Percentiles rank a stretch among this genome's conserved stretches.
These are phyloP conservation scores for Mastigamoeba balamuthi DNA, from an alignment of 78 protist species.

Conservation along the genomic window DNA sequence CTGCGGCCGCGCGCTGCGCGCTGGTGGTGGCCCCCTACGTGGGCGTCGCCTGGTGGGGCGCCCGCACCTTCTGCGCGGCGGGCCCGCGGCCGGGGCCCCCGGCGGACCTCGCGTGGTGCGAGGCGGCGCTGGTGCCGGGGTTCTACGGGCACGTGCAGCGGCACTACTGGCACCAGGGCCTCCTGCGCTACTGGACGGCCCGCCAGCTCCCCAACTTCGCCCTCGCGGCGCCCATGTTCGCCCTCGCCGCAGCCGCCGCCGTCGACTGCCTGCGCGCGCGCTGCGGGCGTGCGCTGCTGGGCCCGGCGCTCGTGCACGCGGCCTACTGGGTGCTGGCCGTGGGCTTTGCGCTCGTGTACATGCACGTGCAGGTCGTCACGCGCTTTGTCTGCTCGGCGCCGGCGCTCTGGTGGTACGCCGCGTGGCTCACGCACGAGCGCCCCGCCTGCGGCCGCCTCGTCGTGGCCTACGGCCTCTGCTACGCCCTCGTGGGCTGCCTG, in stretches of 20 bases:
- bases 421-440: neutral
- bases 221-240: slow-evolving; percentile 8
- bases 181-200: slow-evolving; percentile 1
- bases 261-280: neutral
- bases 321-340: neutral
- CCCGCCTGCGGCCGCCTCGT: neutral
- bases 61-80: too few relatives aligned
- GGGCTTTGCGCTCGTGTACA: neutral
- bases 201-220: slow-evolving; percentile 21
- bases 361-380: slow-evolving; percentile 25
- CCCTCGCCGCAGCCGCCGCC: neutral
- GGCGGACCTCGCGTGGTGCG: neutral
- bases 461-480: neutral
- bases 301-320: neutral
- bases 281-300: too few relatives aligned
- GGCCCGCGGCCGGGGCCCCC: too few relatives aligned
- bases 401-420: neutral
- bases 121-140: neutral
- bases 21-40: too few relatives aligned
- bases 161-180: slow-evolving; percentile 14
- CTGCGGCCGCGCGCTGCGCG: too few relatives aligned
- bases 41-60: too few relatives aligned
- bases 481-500: neutral
- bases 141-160: slow-evolving; percentile 2
- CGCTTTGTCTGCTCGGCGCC: slow-evolving; percentile 8